Evolutionary conservation across 73 alveolate genomes (phyloP).

Genomic region (Stentor coeruleus): DNA sequence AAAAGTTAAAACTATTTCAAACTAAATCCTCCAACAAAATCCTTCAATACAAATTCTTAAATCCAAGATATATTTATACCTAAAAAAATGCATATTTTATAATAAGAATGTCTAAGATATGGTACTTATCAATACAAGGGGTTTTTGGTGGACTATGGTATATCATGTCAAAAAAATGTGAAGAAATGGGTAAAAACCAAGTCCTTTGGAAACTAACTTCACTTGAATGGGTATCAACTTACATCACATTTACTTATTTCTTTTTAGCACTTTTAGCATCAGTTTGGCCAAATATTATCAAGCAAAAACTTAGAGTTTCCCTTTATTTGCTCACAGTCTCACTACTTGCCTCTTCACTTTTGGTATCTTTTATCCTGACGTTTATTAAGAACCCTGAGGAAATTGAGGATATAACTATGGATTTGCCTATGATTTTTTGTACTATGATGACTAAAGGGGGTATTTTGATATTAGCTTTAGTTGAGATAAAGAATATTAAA

Average conservation of each 20-base stretch:
- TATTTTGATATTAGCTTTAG: neutral
- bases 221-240: conserved; percentile 20
- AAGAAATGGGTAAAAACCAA: neutral
- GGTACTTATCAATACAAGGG: neutral
- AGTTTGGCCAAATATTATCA: neutral
- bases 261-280: neutral
- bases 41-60: no score
- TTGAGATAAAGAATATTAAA: neutral
- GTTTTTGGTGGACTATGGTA: neutral
- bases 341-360: neutral
- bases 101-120: neutral
- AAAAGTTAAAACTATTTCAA: neutral
- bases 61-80: no score
- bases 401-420: neutral
- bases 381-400: neutral
- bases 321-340: conserved; percentile 20
- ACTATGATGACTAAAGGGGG: neutral
- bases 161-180: neutral
- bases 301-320: conserved; percentile 7
- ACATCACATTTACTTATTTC: conserved; percentile 5
- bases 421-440: neutral
- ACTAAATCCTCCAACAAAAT: no score
- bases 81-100: no score
- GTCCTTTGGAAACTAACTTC: conserved; percentile 6
- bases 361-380: neutral